Base-by-base conservation (phyloP, 2,329 filamentous ascomycete species). In the Penicillium concentricum region DNA sequence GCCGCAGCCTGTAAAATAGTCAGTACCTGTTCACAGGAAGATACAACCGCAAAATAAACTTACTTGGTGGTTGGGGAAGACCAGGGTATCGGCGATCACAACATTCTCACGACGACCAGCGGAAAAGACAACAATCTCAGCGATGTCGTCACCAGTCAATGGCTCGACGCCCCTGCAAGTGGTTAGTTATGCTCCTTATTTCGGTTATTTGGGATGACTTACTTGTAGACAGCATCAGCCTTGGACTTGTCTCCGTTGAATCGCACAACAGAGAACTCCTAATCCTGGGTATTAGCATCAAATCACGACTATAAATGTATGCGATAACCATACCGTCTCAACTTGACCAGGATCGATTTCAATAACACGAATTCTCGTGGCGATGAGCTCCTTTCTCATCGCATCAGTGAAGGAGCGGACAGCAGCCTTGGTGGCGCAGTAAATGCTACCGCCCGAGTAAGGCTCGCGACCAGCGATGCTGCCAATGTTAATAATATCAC, bases 401-500 rank as follows among this genome's bases (percentile, higher is more conserved):
- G 88, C 83, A 55, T 96, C 91, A 0, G 90, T 92, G 77, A 96
- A 96, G 64, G 83, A 88, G 66, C 89, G 85, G 54, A 96, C 88
- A 1, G 92, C 92, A 20, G 92, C 91, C 78, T 97, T 97, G 58
- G 90, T 92, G 1, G 92, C 91, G 74, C 92, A 96, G 82, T 97
- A 97, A 71, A 96, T 95, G 72, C 87, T 87, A 28, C 92, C 92
- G 48, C 91, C 91, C 1, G 86, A 81, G 74, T 96, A 97, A 12
- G 90, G 84, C 67, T 96, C 92, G 43, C 92, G 84, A 30, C 91
- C 92, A n/a, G 92, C 92, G 70, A 96, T 92, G 64, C 88, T 92
- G 60, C 92, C 92, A 69, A 97, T 87, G 72, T 97, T 97, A 79
- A 99, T 96, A 72, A 99, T 92, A 72, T 97, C 94, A 67, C 93